Evolutionary conservation across 2,329 filamentous ascomycete species (phyloP), one percentile per base, ranked within the genome.

Genomic region (Apiospora rasikravindrae): DNA sequence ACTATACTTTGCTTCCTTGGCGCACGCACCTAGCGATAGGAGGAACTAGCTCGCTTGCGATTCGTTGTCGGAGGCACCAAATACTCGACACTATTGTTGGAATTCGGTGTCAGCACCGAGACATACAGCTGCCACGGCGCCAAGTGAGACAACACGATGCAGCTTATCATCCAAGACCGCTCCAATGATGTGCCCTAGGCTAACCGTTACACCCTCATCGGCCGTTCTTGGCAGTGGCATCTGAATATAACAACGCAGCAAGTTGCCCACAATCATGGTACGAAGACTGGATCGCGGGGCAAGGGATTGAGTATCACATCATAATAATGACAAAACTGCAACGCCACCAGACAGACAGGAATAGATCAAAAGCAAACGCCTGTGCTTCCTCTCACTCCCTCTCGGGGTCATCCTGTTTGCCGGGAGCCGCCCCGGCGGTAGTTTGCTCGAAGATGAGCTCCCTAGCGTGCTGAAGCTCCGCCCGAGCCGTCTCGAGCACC

Each of bases 381-480:
- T 19, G 22, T n/a, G 33, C 44, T 73, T 80, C 71, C 24, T 13
- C 19, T 26, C 19, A 19, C 3, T 40, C 57, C 19, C 53, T n/a
- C 29, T n/a, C 29, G 2, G 57, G 10, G 57, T 6, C 33, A 5
- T n/a, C 8, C 57, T 10, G 57, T n/a, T n/a, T 37, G 4, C 8
- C 19, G 33, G 57, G 8, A 3, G 33, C 57, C 19, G 29, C 19
- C n/a, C 29, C 57, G n/a, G 57, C 19, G 8, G 53, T 44, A 14
- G 61, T 51, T 26, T 64, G 64, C 40, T 82, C 80, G 73, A 88
- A 87, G 0, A 85, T 83, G 1, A 78, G 75, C 71, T 84, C 82
- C 33, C 87, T 82, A 71, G 84, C 80, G 67, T 78, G 81, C 73
- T 89, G 88, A 61, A 88, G 74, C 51, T 81, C 81, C 16, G 73